Evolutionary conservation across 306 rosid genomes (phyloP), one percentile per base, ranked within the genome.

Genomic region (Acacia crassicarpa): DNA sequence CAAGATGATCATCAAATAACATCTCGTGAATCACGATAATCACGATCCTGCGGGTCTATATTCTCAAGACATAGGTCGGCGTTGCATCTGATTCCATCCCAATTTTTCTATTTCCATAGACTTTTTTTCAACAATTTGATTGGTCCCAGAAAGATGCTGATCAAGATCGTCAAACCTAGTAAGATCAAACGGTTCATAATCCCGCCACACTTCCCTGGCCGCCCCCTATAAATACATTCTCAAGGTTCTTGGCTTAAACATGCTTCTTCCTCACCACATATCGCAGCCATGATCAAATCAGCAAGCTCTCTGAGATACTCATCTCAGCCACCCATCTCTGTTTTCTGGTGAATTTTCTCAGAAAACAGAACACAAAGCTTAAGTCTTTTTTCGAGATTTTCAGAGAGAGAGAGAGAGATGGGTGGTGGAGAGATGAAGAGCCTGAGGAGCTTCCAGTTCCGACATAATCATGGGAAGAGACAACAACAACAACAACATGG

Each of bases 351-450:
- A 86, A 58, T 67, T 67, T 77, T 61, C 62, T 53, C 5, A 5
- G 41, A 14, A 51, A 62, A 59, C 41, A 61, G 41, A 41, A 41
- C 56, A 5, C 38, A 76, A 62, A 27, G 48, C 48, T 10, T 6
- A 5, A 6, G 10, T 45, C 41, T 62, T 61, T 48, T 32, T 72
- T 4, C 1, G 12, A 53, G 8, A 51, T 62, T 67, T 27, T 16
- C 51, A 77, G 67, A 43, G 61, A 53, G n/a, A 16, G 20, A 16
- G 20, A 13, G 17, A 13, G n/a, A 53, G 3, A 88, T 85, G 91
- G 89, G 89, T n/a, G 79, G 80, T 8, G 86, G 90, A 56, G 86
- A 84, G 14, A 41, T 69, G n/a, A 82, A 58, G 69, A 87, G 78
- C 15, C 65, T 41, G 10, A 67, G 72, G 75, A 73, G 33, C 82